Conservation (phyloP, 225 moss, liverwort and hornwort species). For the Pleurozium schreberi region DNA sequence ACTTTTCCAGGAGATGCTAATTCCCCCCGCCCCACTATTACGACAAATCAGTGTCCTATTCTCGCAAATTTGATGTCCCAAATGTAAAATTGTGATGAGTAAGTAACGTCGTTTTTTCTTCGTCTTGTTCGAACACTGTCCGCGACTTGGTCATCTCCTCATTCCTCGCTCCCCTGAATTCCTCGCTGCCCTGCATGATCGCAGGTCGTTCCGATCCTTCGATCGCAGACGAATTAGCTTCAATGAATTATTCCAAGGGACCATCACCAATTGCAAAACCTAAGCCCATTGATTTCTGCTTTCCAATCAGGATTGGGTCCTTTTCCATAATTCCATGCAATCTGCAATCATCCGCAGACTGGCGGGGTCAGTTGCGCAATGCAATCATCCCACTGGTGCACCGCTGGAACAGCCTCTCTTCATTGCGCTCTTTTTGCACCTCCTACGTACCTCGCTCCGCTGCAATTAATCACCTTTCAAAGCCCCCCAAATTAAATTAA, state of each 20-base stretch:
- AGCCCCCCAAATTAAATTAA: neutral
- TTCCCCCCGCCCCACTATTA: too few species aligned
- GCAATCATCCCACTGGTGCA: neutral
- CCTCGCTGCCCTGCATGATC: neutral
- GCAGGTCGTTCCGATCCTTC: neutral
- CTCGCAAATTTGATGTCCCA: neutral
- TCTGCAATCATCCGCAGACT: neutral
- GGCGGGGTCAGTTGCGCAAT: neutral
- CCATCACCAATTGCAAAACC: neutral
- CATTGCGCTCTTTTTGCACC: too few species aligned
- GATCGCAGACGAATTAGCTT: neutral
- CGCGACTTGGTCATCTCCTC: neutral
- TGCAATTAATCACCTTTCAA: neutral
- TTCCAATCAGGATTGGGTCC: neutral
- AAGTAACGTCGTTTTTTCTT: neutral
- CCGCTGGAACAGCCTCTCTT: too few species aligned
- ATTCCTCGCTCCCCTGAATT: neutral
- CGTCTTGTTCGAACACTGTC: neutral
- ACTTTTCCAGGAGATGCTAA: neutral
- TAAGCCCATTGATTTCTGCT: neutral
- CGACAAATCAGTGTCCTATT: neutral
- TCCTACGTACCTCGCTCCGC: neutral
- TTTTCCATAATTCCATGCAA: neutral
- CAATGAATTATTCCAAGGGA: neutral
- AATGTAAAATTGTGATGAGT: neutral